A percentile compares a stretch with the other conserved stretches of the same genome.
Conservation (phyloP, 371 early-diverging fungal genomes). For the Haplosporangium sp. region DNA sequence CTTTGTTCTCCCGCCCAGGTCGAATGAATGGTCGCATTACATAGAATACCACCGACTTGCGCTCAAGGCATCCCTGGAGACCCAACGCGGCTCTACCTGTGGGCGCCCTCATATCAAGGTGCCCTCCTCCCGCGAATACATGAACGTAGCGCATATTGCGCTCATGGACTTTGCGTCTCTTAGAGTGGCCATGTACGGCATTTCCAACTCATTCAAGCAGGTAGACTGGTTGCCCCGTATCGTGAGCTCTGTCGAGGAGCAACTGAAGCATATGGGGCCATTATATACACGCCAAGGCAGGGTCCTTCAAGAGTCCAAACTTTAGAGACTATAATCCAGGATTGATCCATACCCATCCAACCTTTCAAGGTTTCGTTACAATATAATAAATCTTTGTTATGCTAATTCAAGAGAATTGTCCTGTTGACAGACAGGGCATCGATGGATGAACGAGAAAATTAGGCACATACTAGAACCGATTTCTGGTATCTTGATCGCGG, state of each 20-base stretch:
- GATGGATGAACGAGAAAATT: too few species aligned
- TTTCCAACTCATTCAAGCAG: slow-evolving; percentile 51
- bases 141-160: slow-evolving; percentile 48
- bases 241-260: slow-evolving; percentile 25
- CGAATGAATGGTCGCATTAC: slow-evolving; percentile 46
- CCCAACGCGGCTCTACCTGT: neutral
- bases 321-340: slow-evolving; percentile 3
- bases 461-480: too few species aligned
- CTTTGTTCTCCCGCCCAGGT: slow-evolving; percentile 54
- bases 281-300: slow-evolving; percentile 7
- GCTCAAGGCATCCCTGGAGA: slow-evolving; percentile 26
- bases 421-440: too few species aligned
- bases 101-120: neutral
- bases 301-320: slow-evolving; percentile 26
- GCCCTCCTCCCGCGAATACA: slow-evolving; percentile 36
- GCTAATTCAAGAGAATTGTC: too few species aligned
- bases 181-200: slow-evolving; percentile 48
- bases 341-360: neutral
- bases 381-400: too few species aligned
- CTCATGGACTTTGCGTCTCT: slow-evolving; percentile 50
- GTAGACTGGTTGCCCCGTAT: slow-evolving; percentile 49
- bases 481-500: too few species aligned
- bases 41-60: slow-evolving; percentile 54
- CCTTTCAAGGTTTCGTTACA: neutral
- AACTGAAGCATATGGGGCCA: slow-evolving; percentile 33